Base-by-base conservation (phyloP, 257 asterid species). In the Solanum dulcamara region DNA sequence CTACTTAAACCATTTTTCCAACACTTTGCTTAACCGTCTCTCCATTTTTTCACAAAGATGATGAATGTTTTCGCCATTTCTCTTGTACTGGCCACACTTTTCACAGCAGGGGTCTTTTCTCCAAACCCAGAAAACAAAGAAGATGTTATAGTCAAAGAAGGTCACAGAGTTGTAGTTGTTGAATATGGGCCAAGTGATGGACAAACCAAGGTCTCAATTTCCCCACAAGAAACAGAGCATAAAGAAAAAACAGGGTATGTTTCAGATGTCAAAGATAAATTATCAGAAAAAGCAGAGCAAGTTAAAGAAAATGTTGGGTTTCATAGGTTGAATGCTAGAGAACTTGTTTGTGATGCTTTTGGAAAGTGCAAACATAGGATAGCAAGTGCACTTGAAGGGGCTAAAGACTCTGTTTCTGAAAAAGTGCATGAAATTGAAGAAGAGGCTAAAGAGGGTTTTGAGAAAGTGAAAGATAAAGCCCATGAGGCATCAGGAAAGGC, bases 121-220 rank as follows among this genome's bases (percentile, higher is more conserved):
- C 92, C 91, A 20, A 33, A 30, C 38, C 87, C 87, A 7, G 44
- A 51, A 4, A 81, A 64, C 2, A 71, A 77, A 42, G 82, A 86
- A 28, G 90, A 86, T 3, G 84, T 87, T 38, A 82, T 88, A 10
- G 86, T 89, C 26, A 86, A 89, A 67, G 92, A 88, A 53, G 91
- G 89, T 6, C 91, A 89, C 80, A 38, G 97, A 80, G 93, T 89
- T 1, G 94, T 94, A 2, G 92, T 92, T 26, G 97, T 90, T 62
- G 91, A 91, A 38, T 91, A 60, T 48, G 87, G 85, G 18, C 84
- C 86, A 38, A 87, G 87, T 14, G 88, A 84, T 40, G 86, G 79
- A n/a, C 83, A 83, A 32, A 86, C 91, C 26, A 85, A 83, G 67
- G 87, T 89, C 24, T 81, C 64, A 2, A 87, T 89, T 83, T 91